phyloP scores from a whole-genome alignment of 805 yeast species.

The Grigorovia humatica region DNA sequence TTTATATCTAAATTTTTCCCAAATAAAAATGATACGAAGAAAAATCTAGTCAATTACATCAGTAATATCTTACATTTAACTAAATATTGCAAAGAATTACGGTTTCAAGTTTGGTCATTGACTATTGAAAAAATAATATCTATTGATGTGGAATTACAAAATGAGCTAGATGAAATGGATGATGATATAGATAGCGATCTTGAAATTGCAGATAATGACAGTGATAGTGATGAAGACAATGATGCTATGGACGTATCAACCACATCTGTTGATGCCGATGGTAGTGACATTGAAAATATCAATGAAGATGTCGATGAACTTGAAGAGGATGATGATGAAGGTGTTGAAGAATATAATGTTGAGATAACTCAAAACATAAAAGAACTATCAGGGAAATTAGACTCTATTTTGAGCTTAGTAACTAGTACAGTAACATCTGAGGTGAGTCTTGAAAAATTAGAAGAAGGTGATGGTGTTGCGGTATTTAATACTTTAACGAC shows the following conservation, averaged over 20 bases:
- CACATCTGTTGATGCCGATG: conserved; percentile 26
- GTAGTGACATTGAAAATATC: conserved; percentile 21
- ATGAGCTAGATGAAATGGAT: conserved; percentile 75
- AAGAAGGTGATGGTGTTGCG: conserved; percentile 53
- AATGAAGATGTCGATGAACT: conserved; percentile 27
- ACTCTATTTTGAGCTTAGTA: conserved; percentile 50
- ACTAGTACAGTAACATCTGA: conserved; percentile 40
- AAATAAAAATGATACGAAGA: conserved; percentile 55
- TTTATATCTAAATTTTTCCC: conserved; percentile 60
- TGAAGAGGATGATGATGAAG: conserved; percentile 28
- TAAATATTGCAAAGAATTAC: conserved; percentile 67
- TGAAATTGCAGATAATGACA: conserved; percentile 26
- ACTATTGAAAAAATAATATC: conserved; percentile 72
- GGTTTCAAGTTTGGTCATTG: conserved; percentile 67
- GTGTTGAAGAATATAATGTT: conserved; percentile 39
- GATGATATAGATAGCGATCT: conserved; percentile 55
- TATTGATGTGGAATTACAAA: conserved; percentile 85
- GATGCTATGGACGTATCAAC: conserved; percentile 15
- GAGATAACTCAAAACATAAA: conserved; percentile 39
- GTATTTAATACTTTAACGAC: conserved; percentile 67
- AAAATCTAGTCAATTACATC: conserved; percentile 50
- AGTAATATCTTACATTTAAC: conserved; percentile 49
- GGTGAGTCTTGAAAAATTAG: conserved; percentile 41
- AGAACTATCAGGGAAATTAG: conserved; percentile 58
- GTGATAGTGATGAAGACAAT: conserved; percentile 23